phyloP scores from a whole-genome alignment of 2,329 filamentous ascomycete species.

The Ceratocystis eucalypticola region DNA sequence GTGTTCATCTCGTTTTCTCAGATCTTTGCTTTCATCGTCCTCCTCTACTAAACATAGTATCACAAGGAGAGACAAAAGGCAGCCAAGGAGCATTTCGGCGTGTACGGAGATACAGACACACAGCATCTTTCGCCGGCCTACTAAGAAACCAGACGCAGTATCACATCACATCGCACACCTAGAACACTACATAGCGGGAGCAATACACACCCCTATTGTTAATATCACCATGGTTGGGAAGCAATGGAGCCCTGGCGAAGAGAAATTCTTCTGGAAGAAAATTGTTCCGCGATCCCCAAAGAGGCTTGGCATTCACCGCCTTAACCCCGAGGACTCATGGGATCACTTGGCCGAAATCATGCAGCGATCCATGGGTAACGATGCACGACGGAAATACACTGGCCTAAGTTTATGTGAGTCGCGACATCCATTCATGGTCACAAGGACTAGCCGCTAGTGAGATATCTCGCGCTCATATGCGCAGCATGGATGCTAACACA shows the following conservation, averaged over 20 bases:
- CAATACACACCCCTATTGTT: neutral
- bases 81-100: too few species aligned
- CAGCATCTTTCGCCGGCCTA: too few species aligned
- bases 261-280: conserved; percentile 36
- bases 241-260: conserved; percentile 36
- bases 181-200: neutral
- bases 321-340: conserved; percentile 27
- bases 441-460: neutral
- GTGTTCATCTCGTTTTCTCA: neutral
- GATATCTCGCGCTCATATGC: neutral
- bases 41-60: neutral
- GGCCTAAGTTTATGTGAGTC: conserved; percentile 30
- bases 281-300: conserved; percentile 29
- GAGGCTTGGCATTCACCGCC: conserved; percentile 23
- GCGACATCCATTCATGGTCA: neutral
- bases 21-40: neutral
- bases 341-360: conserved; percentile 29
- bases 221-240: conserved; percentile 34
- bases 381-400: conserved; percentile 30
- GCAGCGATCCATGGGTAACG: conserved; percentile 27
- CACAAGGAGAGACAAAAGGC: neutral
- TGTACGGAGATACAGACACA: too few species aligned
- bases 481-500: neutral
- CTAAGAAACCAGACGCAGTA: neutral
- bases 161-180: neutral